A percentile compares a stretch with the other conserved stretches of the same genome.
These are phyloP conservation scores for Senecio squalidus DNA, from an alignment of 140 eudicot species.

Conservation along the genomic window DNA sequence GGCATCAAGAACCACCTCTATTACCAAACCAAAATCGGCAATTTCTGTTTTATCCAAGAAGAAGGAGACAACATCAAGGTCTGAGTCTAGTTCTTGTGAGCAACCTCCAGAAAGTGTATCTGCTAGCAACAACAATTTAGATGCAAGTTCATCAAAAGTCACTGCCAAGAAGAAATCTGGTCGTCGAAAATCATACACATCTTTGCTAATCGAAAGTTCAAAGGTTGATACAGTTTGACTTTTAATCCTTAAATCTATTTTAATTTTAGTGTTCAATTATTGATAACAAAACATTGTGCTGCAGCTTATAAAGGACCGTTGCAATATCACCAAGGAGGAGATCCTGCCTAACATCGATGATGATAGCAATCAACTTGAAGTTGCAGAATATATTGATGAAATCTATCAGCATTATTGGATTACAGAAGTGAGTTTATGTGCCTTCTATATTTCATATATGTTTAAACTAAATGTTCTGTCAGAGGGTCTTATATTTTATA, in stretches of 20 bases:
- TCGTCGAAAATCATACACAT: constrained; percentile 80
- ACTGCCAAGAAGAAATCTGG: constrained; percentile 46
- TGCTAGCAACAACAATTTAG: too few relatives aligned
- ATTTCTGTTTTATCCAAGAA: constrained; percentile 38
- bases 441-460: background rate
- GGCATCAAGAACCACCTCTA: constrained; percentile 27
- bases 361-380: constrained; percentile 83
- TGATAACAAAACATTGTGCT: constrained; percentile 1
- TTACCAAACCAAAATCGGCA: constrained; percentile 25
- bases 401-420: constrained; percentile 93
- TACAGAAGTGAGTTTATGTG: constrained; percentile 50
- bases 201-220: constrained; percentile 61
- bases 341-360: constrained; percentile 64
- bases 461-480: background rate
- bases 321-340: constrained; percentile 36
- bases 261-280: background rate
- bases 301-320: constrained; percentile 47
- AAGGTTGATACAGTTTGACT: constrained; percentile 44
- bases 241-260: background rate
- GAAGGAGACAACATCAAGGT: constrained; percentile 16
- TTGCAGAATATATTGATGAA: constrained; percentile 87
- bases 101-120: too few relatives aligned
- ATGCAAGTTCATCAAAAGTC: constrained; percentile 24
- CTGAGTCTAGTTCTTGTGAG: constrained; percentile 29
- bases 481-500: background rate